Conservation (phyloP, 1,284 basidiomycete species). For the Cryptococcus sp. region DNA sequence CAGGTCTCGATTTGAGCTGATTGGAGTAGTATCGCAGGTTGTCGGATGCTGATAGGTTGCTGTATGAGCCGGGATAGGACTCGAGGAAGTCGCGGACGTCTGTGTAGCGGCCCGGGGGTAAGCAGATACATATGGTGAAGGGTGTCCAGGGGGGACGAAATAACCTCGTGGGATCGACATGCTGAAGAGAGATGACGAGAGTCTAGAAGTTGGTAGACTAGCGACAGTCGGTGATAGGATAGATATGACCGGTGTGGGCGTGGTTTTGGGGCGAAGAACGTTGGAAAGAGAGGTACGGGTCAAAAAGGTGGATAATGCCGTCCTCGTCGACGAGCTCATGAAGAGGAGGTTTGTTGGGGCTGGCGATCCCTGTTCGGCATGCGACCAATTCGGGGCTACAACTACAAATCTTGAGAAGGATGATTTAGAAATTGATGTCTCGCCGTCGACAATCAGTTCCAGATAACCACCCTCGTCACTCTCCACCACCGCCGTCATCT, state of each 20-base stretch:
- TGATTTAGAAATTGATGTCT: too few relatives aligned
- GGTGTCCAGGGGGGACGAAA: not conserved
- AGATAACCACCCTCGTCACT: too few relatives aligned
- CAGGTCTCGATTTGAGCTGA: conserved; percentile 59
- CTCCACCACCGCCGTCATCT: too few relatives aligned
- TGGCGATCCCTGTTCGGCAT: too few relatives aligned
- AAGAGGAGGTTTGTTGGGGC: not conserved
- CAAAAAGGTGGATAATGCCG: not conserved
- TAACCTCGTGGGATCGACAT: conserved; percentile 8
- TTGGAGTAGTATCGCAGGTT: conserved; percentile 68
- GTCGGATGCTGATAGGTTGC: conserved; percentile 50
- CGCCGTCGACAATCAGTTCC: too few relatives aligned
- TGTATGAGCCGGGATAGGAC: conserved; percentile 56
- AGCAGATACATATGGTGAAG: not conserved
- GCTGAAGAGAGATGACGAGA: not conserved
- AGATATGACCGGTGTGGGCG: too few relatives aligned
- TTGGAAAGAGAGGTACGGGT: not conserved
- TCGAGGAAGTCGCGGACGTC: conserved; percentile 55
- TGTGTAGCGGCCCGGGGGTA: conserved; percentile 2
- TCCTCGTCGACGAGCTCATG: not conserved
- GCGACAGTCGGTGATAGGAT: not conserved
- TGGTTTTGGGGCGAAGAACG: too few relatives aligned
- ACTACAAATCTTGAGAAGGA: too few relatives aligned
- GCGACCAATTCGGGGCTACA: too few relatives aligned
- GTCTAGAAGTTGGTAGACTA: not conserved